These are phyloP conservation scores for Staphylotrichum longicolle DNA, from an alignment of 495 filamentous ascomycete genomes.

Conservation along the genomic window DNA sequence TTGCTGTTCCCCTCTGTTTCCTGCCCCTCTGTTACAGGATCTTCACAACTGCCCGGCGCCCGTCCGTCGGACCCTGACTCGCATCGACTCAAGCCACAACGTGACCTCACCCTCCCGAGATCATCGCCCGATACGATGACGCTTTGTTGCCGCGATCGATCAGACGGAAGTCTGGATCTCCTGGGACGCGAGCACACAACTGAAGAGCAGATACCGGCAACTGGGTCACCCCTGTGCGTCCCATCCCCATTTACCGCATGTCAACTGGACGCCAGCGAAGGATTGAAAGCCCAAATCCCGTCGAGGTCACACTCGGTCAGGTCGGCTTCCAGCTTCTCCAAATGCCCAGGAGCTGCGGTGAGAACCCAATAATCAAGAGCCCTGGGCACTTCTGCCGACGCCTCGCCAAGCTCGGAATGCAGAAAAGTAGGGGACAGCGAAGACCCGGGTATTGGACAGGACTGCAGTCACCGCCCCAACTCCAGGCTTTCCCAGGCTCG, in stretches of 20 bases:
- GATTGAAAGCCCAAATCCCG: no score
- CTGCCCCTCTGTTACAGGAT: neutral
- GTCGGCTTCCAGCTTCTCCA: neutral
- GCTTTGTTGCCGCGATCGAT: neutral
- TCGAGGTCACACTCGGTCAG: neutral
- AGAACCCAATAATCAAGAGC: neutral
- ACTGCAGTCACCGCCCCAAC: no score
- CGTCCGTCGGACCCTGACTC: conserved; percentile 1
- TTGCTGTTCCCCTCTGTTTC: neutral
- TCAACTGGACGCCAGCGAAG: no score
- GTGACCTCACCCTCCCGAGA: conserved; percentile 15
- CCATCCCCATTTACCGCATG: no score
- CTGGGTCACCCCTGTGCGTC: no score
- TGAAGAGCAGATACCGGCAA: no score
- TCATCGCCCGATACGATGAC: conserved; percentile 3
- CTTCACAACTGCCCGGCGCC: neutral
- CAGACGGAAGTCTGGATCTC: conserved; percentile 1
- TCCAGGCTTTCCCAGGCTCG: conserved; percentile 18
- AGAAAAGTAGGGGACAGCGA: neutral
- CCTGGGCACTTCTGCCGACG: neutral
- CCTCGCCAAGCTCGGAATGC: conserved; percentile 7
- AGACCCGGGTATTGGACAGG: neutral
- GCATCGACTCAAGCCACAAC: neutral
- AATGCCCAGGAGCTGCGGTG: neutral
- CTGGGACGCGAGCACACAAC: neutral